phyloP scores from a whole-genome alignment of 371 early-diverging fungal genomes.

The Circinella umbellata region DNA sequence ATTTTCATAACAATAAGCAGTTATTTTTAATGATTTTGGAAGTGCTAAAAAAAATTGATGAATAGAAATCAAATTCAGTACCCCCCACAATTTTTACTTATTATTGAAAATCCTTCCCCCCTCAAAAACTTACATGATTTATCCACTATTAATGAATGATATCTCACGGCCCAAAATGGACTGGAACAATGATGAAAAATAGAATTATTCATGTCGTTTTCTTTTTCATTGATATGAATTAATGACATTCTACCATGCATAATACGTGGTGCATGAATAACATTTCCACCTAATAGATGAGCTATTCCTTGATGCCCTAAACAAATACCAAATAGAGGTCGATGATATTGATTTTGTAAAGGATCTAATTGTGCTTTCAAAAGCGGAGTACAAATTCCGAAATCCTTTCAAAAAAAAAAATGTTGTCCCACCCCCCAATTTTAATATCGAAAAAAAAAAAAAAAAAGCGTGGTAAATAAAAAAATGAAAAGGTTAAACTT shows the following conservation, averaged over 20 bases:
- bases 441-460: constrained; percentile 11
- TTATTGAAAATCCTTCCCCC: too few relatives aligned
- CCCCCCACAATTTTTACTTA: too few relatives aligned
- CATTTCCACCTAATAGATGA: constrained; percentile 78
- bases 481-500: constrained; percentile 13
- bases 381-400: constrained; percentile 80
- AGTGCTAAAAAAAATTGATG: constrained; percentile 61
- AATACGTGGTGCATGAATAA: constrained; percentile 69
- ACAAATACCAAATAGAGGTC: constrained; percentile 97
- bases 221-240: constrained; percentile 46
- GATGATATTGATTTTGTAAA: constrained; percentile 27
- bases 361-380: constrained; percentile 57
- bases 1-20: constrained; percentile 62
- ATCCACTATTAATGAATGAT: constrained; percentile 88
- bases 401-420: constrained; percentile 61
- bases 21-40: constrained; percentile 56
- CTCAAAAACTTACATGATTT: constrained; percentile 41
- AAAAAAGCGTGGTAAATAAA: background rate
- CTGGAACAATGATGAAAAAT: constrained; percentile 68
- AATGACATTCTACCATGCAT: constrained; percentile 88
- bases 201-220: background rate
- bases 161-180: constrained; percentile 83
- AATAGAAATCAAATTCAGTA: too few relatives aligned
- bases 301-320: constrained; percentile 97
- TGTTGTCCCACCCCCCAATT: background rate